These are phyloP conservation scores for Capsicum baccatum DNA, from an alignment of 257 asterid genomes.

Conservation along the genomic window DNA sequence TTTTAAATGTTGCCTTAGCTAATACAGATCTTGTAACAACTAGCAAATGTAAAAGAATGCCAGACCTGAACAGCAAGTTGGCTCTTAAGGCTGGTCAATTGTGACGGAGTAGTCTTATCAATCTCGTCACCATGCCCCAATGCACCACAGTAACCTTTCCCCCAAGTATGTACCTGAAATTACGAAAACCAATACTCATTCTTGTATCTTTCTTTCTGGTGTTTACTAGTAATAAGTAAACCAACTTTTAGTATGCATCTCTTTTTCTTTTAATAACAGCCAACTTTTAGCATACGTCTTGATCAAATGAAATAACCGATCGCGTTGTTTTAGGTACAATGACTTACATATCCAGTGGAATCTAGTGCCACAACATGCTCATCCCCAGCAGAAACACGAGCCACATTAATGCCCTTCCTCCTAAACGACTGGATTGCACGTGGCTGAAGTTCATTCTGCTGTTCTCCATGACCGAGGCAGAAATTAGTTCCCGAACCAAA, in stretches of 20 bases:
- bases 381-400: conserved; percentile 82
- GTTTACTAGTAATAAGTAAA: not conserved
- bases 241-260: no score
- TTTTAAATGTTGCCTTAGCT: not conserved
- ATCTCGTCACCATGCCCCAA: conserved; percentile 83
- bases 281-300: not conserved
- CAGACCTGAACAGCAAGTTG: conserved; percentile 79
- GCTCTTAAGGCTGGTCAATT: conserved; percentile 53
- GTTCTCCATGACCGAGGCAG: conserved; percentile 93
- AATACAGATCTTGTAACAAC: not conserved
- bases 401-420: conserved; percentile 65
- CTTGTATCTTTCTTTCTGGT: not conserved
- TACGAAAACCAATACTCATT: not conserved
- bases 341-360: conserved; percentile 71
- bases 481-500: conserved; percentile 84
- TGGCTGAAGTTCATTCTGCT: conserved; percentile 72
- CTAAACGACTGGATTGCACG: conserved; percentile 60
- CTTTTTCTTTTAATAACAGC: no score
- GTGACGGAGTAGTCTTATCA: conserved; percentile 72
- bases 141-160: conserved; percentile 94
- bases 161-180: conserved; percentile 82
- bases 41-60: conserved; percentile 26
- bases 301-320: not conserved
- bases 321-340: conserved; percentile 19
- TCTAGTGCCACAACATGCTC: conserved; percentile 93